Evolutionary conservation across 2,329 filamentous ascomycete species (phyloP), one percentile per base, ranked within the genome.

Genomic region (Aureobasidium lini): DNA sequence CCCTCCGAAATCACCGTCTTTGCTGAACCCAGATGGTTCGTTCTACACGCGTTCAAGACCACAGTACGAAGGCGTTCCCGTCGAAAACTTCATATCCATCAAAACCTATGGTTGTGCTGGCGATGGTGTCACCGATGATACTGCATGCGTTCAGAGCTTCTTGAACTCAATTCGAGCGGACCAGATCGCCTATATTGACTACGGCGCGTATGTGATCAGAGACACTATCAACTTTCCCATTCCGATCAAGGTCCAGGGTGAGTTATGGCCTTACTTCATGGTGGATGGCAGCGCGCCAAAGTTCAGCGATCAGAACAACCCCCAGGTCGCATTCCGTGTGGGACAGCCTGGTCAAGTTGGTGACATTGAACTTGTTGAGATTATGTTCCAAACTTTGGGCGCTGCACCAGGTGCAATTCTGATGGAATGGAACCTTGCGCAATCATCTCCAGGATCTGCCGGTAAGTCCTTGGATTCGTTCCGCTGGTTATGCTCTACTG

Each of bases 81-180:
- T 79, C 8, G 81, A 79, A 58, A 81, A 79, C 11, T 94, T 96
- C 67, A 73, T 92, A 63, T 90, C 87, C 0, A 65, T 67, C 43
- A 66, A 69, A 23, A 71, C 74, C 57, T 71, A 73, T 52, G 77
- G 73, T 52, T 90, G 89, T 66, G 88, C 84, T 72, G 92, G 92
- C 66, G 90, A 97, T 69, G 93, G 92, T 40, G 72, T 77, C 16
- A 87, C 86, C n/a, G 93, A 96, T 66, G 92, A 96, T 66, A 95
- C 92, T 2, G 82, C 80, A 3, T 87, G 85, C 6, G 85, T 94
- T 66, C 90, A 95, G 70, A 81, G 82, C 59, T 77, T 90, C 39
- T 82, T 95, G 62, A 76, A 92, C 71, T 81, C 75, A 58, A 62
- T 63, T 7, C 79, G 78, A 18, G 67, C 80, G 0, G 82, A 83